Evolutionary conservation across 78 protist genomes (phyloP), one percentile per base, ranked within the genome.

Genomic region (Dictyostelium purpureum): DNA sequence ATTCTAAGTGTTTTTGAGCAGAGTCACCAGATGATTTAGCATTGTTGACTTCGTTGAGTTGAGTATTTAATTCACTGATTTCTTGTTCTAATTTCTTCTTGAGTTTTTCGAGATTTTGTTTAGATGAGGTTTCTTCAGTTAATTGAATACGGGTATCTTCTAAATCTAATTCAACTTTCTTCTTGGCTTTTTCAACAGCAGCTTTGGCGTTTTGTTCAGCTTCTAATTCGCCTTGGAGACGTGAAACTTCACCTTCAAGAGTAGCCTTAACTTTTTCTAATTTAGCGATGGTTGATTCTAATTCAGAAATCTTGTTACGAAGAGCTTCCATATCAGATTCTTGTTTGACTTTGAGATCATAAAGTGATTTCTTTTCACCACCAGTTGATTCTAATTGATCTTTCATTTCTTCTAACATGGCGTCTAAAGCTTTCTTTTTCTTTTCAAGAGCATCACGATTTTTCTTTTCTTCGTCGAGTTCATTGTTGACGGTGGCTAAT

Each of bases 301-400:
- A 43, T 38, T 90, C 94, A 19, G 94, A 51, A 66, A 90, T 90
- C 65, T 90, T 81, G 49, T 77, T 75, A 24, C 94, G 38, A 14
- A 90, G 49, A 38, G 80, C 88, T 2, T 90, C 94, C 76, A 90
- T 16, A 66, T 85, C 92, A 33, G 45, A 19, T 57, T 85, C 92
- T 73, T 85, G 80, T 74, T 85, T 85, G 38, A 73, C 77, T 77
- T 85, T 85, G 75, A 85, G 71, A 51, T 85, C 92, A 33, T 73
- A 73, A 38, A 85, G 57, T 9, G 92, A 85, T 74, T 85, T 85
- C 82, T 73, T 85, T 45, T 85, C 92, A 85, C 92, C 92, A 85
- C 92, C 92, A 35, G 92, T 73, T 4, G 80, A 59, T 33, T 85
- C 92, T 21, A 85, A 59, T 73, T 85, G 92, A 35, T 73, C 82